Evolutionary conservation across 805 yeast species (phyloP).

Genomic region (Kazachstania bromeliacearum): DNA sequence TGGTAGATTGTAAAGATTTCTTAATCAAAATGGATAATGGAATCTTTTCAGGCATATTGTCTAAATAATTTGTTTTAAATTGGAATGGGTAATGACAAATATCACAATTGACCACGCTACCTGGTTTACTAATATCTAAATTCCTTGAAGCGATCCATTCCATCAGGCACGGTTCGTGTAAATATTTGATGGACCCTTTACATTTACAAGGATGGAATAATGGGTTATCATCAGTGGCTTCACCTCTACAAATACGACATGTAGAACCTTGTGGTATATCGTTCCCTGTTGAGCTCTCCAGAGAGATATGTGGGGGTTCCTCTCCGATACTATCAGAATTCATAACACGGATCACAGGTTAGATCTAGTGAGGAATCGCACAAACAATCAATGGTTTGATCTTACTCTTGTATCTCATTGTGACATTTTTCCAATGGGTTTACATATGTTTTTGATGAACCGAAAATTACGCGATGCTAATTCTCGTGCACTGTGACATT

Average conservation of each 20-base stretch:
- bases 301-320: neutral
- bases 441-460: too few relatives aligned
- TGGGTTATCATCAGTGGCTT: constrained; percentile 69
- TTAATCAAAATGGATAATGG: constrained; percentile 44
- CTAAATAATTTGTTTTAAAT: constrained; percentile 56
- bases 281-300: neutral
- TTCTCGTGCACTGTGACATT: too few relatives aligned
- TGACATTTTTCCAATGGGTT: too few relatives aligned
- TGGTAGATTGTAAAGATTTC: constrained; percentile 27
- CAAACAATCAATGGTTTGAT: too few relatives aligned
- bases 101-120: constrained; percentile 64
- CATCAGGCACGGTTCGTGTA: constrained; percentile 84
- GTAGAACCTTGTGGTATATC: constrained; percentile 27
- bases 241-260: constrained; percentile 93
- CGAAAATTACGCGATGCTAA: too few relatives aligned
- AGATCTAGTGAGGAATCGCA: too few relatives aligned
- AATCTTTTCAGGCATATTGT: constrained; percentile 52
- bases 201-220: constrained; percentile 88
- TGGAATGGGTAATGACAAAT: constrained; percentile 72
- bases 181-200: constrained; percentile 83
- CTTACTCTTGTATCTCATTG: too few relatives aligned
- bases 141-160: constrained; percentile 62
- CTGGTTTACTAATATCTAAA: constrained; percentile 24
- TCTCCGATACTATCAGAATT: neutral
- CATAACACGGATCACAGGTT: too few relatives aligned